Evolutionary conservation across 176 grass and related monocot genomes (phyloP).

Genomic region (Zoysia pacifica): DNA sequence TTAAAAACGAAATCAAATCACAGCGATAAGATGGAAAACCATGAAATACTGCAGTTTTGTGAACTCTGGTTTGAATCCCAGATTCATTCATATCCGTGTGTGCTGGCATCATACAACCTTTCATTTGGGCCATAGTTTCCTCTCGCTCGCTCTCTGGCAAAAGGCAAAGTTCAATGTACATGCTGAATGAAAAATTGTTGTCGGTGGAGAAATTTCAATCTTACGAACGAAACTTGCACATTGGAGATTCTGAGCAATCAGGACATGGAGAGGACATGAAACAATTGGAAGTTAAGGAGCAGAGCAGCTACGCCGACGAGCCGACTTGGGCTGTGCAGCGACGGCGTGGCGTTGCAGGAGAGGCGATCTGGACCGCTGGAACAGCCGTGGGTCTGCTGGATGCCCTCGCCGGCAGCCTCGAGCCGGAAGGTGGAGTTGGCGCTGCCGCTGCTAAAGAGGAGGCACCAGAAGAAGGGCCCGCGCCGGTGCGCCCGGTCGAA

Average conservation of each 20-base stretch:
- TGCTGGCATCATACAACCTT: too few species aligned
- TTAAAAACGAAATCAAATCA: too few species aligned
- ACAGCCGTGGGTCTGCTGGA: conserved; percentile 74
- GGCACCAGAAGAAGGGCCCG: conserved; percentile 86
- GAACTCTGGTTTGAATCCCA: neutral
- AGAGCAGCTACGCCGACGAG: neutral
- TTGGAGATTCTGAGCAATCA: too few species aligned
- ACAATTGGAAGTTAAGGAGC: neutral
- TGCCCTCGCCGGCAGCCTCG: conserved; percentile 63
- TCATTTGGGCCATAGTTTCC: too few species aligned
- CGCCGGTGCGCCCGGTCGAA: conserved; percentile 50
- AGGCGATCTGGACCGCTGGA: conserved; percentile 56
- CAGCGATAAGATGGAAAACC: too few species aligned
- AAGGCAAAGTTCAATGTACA: too few species aligned
- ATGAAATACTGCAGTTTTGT: too few species aligned
- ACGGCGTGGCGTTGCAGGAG: conserved; percentile 44
- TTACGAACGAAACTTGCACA: too few species aligned
- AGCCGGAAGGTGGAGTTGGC: conserved; percentile 68
- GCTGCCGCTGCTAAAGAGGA: conserved; percentile 75
- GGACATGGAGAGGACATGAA: neutral
- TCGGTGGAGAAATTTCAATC: too few species aligned
- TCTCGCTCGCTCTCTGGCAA: too few species aligned
- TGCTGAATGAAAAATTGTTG: too few species aligned
- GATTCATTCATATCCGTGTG: neutral
- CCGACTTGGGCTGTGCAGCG: neutral